Conservation (phyloP, 352 stramenopile species). For the Phytophthora tubulina region DNA sequence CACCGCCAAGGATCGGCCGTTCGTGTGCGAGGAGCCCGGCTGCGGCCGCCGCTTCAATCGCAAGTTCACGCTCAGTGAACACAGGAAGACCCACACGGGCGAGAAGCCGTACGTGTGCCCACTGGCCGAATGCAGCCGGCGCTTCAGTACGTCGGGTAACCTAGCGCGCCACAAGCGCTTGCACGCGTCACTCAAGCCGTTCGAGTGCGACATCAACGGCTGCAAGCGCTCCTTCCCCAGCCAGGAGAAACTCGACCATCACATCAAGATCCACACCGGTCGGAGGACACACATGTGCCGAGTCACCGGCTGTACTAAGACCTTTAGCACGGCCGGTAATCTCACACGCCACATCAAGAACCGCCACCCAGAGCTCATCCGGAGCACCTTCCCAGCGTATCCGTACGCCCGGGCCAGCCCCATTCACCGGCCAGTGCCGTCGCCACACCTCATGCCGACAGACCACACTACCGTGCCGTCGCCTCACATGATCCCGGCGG, state of each 20-base stretch:
- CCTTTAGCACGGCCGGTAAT: slow-evolving; percentile 68
- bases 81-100: slow-evolving; percentile 67
- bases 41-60: slow-evolving; percentile 58
- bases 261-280: slow-evolving; percentile 66
- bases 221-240: slow-evolving; percentile 54
- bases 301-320: slow-evolving; percentile 54
- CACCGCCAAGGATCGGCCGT: slow-evolving; percentile 46
- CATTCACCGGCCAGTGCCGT: slow-evolving; percentile 20
- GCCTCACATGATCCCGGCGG: slow-evolving; percentile 4
- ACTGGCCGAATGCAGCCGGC: slow-evolving; percentile 53
- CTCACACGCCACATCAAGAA: slow-evolving; percentile 66
- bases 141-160: slow-evolving; percentile 69
- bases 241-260: slow-evolving; percentile 55
- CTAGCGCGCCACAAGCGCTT: slow-evolving; percentile 63
- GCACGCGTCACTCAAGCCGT: slow-evolving; percentile 58
- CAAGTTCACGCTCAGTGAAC: slow-evolving; percentile 69
- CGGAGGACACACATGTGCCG: slow-evolving; percentile 55
- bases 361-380: slow-evolving; percentile 50
- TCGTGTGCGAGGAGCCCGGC: slow-evolving; percentile 51
- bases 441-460: not conserved
- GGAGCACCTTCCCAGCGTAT: slow-evolving; percentile 21
- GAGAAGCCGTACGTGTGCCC: slow-evolving; percentile 65
- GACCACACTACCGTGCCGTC: slow-evolving; percentile 3
- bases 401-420: slow-evolving; percentile 19
- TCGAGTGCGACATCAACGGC: slow-evolving; percentile 55